Evolutionary conservation across 495 filamentous ascomycete species (phyloP), one percentile per base, ranked within the genome.

Genomic region (Aspergillus coremiiformis): DNA sequence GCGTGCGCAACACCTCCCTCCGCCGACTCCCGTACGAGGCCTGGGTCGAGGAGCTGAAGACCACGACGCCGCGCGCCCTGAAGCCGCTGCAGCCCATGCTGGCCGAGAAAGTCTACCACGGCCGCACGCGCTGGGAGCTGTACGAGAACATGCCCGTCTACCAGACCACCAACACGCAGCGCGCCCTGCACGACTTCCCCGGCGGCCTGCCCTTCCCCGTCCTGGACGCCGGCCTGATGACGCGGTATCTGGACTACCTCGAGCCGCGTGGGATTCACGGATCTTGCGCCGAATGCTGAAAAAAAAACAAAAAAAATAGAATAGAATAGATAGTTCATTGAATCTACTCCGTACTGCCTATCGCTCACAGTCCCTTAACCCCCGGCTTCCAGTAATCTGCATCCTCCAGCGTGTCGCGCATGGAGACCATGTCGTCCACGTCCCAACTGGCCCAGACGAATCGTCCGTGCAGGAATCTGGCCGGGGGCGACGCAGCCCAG

Each of bases 131-230:
- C 10, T 62, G 59, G 59, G 59, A 62, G 44, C 23, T 62, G 5
- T 57, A 59, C 24, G 56, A 59, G 24, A 57, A 59, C 41, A 59
- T 59, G 59, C 59, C 59, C 2, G 0, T 44, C 5, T 62, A 56
- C 24, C 45, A 59, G 3, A 47, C 32, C 12, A 54, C 26, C 17
- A 62, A 62, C 33, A 61, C 51, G 1, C 20, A 5, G 32, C 32
- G n/a, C 4, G 32, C 32, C 0, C 32, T 35, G 11, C 2, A 35
- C 5, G n/a, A 12, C 32, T 35, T 14, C 5, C 32, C 32, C 5
- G 32, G 32, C n/a, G 32, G 32, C 2, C 32, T 35, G 5, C 4
- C 14, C 4, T 35, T 35, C 5, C 32, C 32, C 32, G 12, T 35
- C 11, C 14, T 35, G n/a, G 32, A 35, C 12, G 11, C 32, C n/a